Evolutionary conservation across 2,329 filamentous ascomycete genomes (phyloP), one percentile per base, ranked within the genome.

Genomic region (Aspergillus bombycis): DNA sequence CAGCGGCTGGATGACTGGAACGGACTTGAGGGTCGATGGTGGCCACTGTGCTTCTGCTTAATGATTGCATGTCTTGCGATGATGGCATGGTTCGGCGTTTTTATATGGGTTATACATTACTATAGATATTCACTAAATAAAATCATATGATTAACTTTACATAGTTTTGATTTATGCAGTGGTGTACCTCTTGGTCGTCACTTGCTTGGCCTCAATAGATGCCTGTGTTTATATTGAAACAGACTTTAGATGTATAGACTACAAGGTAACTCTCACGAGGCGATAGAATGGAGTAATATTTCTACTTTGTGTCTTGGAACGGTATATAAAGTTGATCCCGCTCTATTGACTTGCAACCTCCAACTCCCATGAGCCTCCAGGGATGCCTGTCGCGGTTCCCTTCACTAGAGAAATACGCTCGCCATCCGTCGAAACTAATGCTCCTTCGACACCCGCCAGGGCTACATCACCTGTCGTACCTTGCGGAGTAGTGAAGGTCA

Each of bases 1-100:
- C 0, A 78, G 75, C 58, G 73, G 73, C 38, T 80, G 74, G 62
- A 79, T 80, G 77, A 80, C 78, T 1, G 78, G 73, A 1, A 68
- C 77, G 1, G 78, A 80, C 64, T 57, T 80, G 11, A 65, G 77
- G 10, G 75, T 80, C 21, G 78, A 80, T 62, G 78, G 79, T 28
- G 78, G 78, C 2, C 75, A 80, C 62, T 78, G 73, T 66, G 73
- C 75, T 30, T 76, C 75, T 36, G 75, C 75, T 58, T 75, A 64
- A 61, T 45, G 41, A 8, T 32, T 53, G 19, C 28, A 43, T 19
- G 2, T 30, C 6, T 26, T 45, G 34, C 21, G 1, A 46, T n/a
- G 45, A 59, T 59, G 57, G 57, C 58, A 60, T 54, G 34, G 48
- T 30, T 38, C 23, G 58, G 58, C 58, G 58, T 59, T 59, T 54